Base-by-base conservation (phyloP, 805 yeast genomes). In the Wickerhamiella galacta region DNA sequence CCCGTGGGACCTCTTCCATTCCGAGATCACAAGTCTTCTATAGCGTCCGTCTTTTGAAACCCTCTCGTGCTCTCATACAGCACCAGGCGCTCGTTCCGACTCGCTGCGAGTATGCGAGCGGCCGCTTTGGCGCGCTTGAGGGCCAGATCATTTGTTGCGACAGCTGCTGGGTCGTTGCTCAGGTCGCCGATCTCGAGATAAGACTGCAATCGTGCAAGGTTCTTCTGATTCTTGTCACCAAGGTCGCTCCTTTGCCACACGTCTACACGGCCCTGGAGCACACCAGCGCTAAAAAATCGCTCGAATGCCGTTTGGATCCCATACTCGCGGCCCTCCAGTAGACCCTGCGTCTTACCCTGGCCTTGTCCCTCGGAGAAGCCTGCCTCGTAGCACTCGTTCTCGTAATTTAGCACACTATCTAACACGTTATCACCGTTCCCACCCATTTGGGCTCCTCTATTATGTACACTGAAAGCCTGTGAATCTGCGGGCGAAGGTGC, bases 311-410 rank as follows among this genome's bases (percentile, higher is more conserved):
- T 47, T 34, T 56, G 54, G 34, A 64, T 63, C 0, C 96, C 96
- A 42, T 72, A 74, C 47, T 80, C 82, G 47, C 75, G 76, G 1
- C 95, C 95, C 49, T 83, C 95, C 2, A 61, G 41, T 32, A 55
- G 61, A 30, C 82, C 83, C 27, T 71, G 66, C 30, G 50, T 52
- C 1, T 70, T 56, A 0, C 82, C 77, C 32, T 68, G 75, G 4
- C 57, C 53, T 25, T 65, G 65, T 1, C 94, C 96, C 39, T 80
- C 90, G 31, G 55, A 45, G 48, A 54, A 77, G 1, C 95, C 95
- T 38, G 70, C 70, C 4, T 65, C 51, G 48, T 80, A 83, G 51
- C 50, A 43, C 19, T 44, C 39, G 18, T 33, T 22, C 35, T 46
- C 50, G 31, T 35, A 42, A 30, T 41, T 32, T 16, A 46, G 35